phyloP scores from a whole-genome alignment of 2,329 filamentous ascomycete genomes.

The Diaporthe sp. region DNA sequence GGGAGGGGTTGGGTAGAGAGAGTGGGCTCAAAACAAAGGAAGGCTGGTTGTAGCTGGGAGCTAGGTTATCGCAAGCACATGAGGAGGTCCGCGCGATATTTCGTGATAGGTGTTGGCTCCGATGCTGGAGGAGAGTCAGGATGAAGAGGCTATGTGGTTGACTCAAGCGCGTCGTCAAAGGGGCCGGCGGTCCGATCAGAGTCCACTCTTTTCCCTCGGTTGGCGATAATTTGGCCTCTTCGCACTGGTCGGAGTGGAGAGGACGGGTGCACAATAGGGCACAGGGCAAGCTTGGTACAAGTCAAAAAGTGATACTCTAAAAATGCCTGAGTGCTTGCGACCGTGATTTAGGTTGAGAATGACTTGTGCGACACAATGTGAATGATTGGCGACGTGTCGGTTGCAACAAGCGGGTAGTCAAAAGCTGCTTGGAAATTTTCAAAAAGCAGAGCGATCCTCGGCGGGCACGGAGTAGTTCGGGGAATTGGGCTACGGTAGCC shows the following conservation, averaged over 20 bases:
- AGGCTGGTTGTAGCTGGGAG: conserved; percentile 2
- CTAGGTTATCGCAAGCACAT: conserved; percentile 25
- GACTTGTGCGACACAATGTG: conserved; percentile 26
- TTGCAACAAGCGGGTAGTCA: not conserved
- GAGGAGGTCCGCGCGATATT: conserved; percentile 8
- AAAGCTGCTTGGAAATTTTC: conserved; percentile 30
- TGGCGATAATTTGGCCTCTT: conserved; percentile 29
- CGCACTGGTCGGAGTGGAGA: not conserved
- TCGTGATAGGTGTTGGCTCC: conserved; percentile 4
- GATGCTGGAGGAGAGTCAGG: not conserved
- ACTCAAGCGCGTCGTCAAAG: conserved; percentile 21
- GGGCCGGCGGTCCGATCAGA: not conserved
- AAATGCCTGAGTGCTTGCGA: not conserved
- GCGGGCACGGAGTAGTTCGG: conserved; percentile 25
- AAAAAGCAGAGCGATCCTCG: conserved; percentile 24
- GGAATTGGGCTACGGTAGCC: not conserved
- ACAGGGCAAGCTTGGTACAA: not conserved
- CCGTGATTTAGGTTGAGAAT: conserved; percentile 7
- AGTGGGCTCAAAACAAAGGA: not conserved
- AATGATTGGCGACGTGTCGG: conserved; percentile 10
- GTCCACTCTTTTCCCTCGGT: conserved; percentile 20
- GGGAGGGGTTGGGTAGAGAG: not conserved
- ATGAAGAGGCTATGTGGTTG: conserved; percentile 12
- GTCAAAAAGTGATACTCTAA: not conserved
- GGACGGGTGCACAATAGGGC: not conserved